Evolutionary conservation across 225 moss, liverwort and hornwort species (phyloP), one percentile per base, ranked within the genome.

Genomic region (Physcomitrellopsis africana): DNA sequence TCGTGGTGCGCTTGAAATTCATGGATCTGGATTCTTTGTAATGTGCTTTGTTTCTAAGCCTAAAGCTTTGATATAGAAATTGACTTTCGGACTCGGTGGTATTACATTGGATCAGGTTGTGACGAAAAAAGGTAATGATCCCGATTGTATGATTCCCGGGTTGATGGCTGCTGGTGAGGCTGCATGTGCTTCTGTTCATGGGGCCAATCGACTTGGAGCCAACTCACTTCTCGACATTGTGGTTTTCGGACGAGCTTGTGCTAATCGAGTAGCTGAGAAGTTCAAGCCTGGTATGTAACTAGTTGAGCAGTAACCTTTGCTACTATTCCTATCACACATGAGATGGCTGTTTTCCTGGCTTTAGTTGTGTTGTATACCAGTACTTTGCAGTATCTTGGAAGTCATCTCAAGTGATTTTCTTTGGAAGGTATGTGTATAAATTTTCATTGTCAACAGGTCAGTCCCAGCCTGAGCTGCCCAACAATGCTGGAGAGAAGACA

Each of bases 171-270:
- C 82, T 1, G 85, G 85, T 32, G 82, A 85, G 82, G 88, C 75
- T 60, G 89, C 82, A n/a, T 92, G 91, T 83, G 86, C 89, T 52
- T 80, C 85, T 72, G 89, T 86, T 55, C 82, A 85, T 45, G 85
- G 85, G 65, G 97, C 97, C 23, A 99, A 99, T 76, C 87, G 97
- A 71, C 83, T 99, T 5, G 97, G 97, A 77, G 97, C 97, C 0
- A 99, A 99, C 73, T 99, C 97, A 12, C 87, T 99, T 46, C 81
- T 99, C 87, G 95, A 96, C 76, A 95, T 99, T 69, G 97, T 99
- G 59, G 73, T 99, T 59, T 99, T 99, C 77, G 97, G 97, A 60
- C 91, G 97, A 68, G 97, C 94, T 13, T 94, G 91, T 75, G 97
- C 94, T 0, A 93, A 89, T 65, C 93, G 94, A 80, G 92, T 93